Conservation (phyloP, 805 yeast species). For the Lipomyces kockii region DNA sequence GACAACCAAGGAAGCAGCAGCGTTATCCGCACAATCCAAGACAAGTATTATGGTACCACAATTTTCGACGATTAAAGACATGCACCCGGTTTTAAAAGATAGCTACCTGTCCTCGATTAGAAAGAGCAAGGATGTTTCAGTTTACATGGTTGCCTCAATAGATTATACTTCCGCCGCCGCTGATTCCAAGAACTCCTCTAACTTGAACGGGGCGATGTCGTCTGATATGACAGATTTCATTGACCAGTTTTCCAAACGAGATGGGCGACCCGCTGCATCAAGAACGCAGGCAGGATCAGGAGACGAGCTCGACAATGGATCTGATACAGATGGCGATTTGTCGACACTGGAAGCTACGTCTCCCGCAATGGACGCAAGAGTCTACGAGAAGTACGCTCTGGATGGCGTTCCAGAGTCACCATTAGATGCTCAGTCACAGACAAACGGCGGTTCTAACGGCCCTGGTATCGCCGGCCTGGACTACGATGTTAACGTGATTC, state of each 20-base stretch:
- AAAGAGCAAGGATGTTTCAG: not conserved
- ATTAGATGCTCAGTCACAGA: not conserved
- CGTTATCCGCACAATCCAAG: not conserved
- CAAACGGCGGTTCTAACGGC: not conserved
- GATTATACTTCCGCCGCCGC: not conserved
- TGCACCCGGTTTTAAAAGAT: not conserved
- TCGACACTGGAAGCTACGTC: not conserved
- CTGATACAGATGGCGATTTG: not conserved
- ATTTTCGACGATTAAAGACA: not conserved
- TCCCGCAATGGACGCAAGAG: not conserved
- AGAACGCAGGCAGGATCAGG: not conserved
- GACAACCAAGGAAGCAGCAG: not conserved
- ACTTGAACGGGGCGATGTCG: not conserved
- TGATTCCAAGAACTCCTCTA: not conserved
- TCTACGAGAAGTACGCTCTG: no score
- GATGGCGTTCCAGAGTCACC: not conserved
- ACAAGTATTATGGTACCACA: not conserved
- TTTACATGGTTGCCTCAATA: not conserved
- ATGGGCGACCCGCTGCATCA: not conserved
- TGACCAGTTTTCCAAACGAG: not conserved
- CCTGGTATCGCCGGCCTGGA: conserved; percentile 8
- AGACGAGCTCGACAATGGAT: not conserved
- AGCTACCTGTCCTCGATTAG: not conserved
- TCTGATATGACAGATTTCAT: not conserved
- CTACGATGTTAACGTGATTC: conserved; percentile 10